Percentiles rank a stretch among this genome's conserved stretches.
phyloP scores from a whole-genome alignment of 495 filamentous ascomycete genomes.

The Glarea lozoyensis region DNA sequence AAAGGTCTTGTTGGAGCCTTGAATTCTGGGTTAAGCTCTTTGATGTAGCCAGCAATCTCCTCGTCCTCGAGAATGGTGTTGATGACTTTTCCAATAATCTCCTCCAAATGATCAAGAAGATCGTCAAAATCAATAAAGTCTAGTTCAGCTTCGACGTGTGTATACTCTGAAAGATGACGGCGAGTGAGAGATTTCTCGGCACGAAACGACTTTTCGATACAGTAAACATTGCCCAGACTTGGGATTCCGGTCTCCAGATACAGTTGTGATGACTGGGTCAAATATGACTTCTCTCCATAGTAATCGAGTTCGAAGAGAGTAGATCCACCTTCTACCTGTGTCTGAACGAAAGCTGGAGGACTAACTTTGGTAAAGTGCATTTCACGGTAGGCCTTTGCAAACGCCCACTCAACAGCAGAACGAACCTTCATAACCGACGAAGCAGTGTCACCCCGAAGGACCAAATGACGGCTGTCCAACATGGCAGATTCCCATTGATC shows the following conservation, averaged over 20 bases:
- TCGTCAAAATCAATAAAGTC: slow-evolving; percentile 94
- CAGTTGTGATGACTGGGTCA: slow-evolving; percentile 95
- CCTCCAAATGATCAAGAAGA: slow-evolving; percentile 83
- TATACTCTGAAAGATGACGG: slow-evolving; percentile 92
- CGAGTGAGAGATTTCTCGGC: slow-evolving; percentile 93
- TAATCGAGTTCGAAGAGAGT: slow-evolving; percentile 93
- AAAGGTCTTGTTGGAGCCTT: slow-evolving; percentile 77
- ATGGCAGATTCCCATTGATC: slow-evolving; percentile 62
- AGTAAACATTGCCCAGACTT: slow-evolving; percentile 88
- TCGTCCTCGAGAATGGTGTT: slow-evolving; percentile 66
- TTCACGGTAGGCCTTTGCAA: slow-evolving; percentile 73
- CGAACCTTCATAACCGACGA: slow-evolving; percentile 90
- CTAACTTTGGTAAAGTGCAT: slow-evolving; percentile 75
- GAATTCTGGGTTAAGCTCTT: slow-evolving; percentile 84
- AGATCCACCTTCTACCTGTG: slow-evolving; percentile 91
- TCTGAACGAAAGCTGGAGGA: slow-evolving; percentile 96
- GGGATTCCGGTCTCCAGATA: slow-evolving; percentile 96
- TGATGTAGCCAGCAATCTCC: slow-evolving; percentile 55
- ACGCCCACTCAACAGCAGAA: slow-evolving; percentile 73
- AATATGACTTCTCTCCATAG: slow-evolving; percentile 87
- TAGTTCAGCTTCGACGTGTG: slow-evolving; percentile 92
- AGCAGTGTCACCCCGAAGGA: slow-evolving; percentile 80
- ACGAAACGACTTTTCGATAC: slow-evolving; percentile 96
- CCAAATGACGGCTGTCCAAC: slow-evolving; percentile 85
- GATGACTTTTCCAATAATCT: slow-evolving; percentile 80